Base-by-base conservation (phyloP, 2,329 filamentous ascomycete species). In the Curvularia sp. region DNA sequence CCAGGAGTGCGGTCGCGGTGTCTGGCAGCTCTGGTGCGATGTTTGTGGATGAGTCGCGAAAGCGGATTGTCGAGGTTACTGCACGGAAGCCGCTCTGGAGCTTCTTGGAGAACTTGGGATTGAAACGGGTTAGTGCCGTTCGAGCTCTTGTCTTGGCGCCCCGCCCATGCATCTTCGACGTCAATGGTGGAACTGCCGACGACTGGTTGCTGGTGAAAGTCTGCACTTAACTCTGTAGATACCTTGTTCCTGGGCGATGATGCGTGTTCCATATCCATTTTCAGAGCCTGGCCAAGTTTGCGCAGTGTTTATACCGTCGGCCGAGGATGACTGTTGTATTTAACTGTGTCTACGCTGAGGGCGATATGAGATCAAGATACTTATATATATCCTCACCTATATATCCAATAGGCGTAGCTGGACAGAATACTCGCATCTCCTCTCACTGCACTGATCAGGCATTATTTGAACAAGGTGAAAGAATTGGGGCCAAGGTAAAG, bases 1-100 rank as follows among this genome's bases (percentile, higher is more conserved):
- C n/a, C 34, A 30, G 50, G 15, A 10, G 27, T 34, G 42, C 38
- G 41, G 32, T 34, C 45, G 55, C 34, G 53, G 46, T 58, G 39
- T 53, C 25, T 32, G 39, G 51, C 51, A 41, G 25, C 50, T 63
- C 54, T 57, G 55, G 41, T 57, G 53, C 56, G 64, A 57, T 65
- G 64, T 62, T 59, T 51, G 18, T 25, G 47, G 49, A 61, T 55
- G 23, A 47, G 58, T 62, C 63, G 66, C 53, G 48, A 30, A 49
- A 45, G 48, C 32, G 52, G 46, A 61, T 60, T 61, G 60, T 66
- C 53, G 59, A 60, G 38, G 61, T 60, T 54, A 55, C 59, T 54
- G 59, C 43, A 50, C 45, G 55, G 49, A 49, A 63, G 65, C 63
- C 41, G 49, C 45, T 53, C 36, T 59, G 53, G 56, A 56, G 59